Base-by-base conservation (phyloP, 192 early-diverging fungal genomes). In the Coemansia sp. region DNA sequence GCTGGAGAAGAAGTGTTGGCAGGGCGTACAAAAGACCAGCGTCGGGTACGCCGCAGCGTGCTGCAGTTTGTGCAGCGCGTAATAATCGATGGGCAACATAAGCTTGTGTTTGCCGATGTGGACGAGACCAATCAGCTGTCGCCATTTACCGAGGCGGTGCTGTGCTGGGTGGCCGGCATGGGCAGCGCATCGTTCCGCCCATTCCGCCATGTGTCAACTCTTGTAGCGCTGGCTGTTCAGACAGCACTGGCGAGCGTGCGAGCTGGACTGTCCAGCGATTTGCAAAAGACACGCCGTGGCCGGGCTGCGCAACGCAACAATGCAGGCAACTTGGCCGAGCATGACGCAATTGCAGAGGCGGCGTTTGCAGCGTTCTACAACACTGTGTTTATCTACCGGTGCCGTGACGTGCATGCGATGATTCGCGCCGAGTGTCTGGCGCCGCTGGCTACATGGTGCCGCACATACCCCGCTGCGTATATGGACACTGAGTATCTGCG, bases 171-270 rank as follows among this genome's bases (percentile, higher is more conserved):
- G 5, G 78, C 83, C 5, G 70, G 76, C 7, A 86, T 92, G 83
- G 86, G 89, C 29, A 88, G 88, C 29, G 91, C 92, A 2, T 61
- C 87, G 1, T 95, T 90, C 60, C 85, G 94, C 15, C 92, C 94
- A 10, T 93, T 98, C 72, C 83, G 97, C 4, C 95, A 98, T 62
- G 95, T 92, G 6, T 85, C 94, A 2, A 92, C 95, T 2, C 58
- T 88, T 0, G 81, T 86, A 1, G 83, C 89, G 15, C 83, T 97
- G 23, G 75, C 82, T 8, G 61, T 96, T 12, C 79, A 89, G 45
- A 75, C 83, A 2, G 82, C 82, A 5, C 81, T 98, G 39, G 89
- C 88, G 12, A 82, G 87, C n/a, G 70, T 92, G 21, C 85, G 84
- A 6, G 79, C 86, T n/a, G 81, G 76, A 43, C 70, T 86, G 0